Evolutionary conservation across 352 stramenopile genomes (phyloP).

Genomic region (Phytophthora sojae): DNA sequence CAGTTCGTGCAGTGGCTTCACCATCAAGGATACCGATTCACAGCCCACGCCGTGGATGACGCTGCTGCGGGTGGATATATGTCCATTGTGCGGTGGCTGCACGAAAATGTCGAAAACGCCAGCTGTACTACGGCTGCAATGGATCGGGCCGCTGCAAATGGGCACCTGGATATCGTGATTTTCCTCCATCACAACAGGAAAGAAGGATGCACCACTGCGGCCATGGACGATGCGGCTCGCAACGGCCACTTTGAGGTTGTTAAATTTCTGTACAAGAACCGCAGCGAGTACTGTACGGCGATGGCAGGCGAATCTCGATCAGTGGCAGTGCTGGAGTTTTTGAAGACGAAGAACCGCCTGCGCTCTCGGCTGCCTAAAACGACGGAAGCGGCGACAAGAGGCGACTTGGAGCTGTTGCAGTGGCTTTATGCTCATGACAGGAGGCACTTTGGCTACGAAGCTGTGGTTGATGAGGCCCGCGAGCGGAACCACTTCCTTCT

Average conservation of each 20-base stretch:
- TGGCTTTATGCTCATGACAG: constrained; percentile 49
- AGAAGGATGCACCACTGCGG: constrained; percentile 48
- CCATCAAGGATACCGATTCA: constrained; percentile 40
- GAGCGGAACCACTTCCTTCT: constrained; percentile 43
- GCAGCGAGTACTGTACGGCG: constrained; percentile 47
- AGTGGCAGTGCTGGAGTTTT: constrained; percentile 45
- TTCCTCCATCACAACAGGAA: constrained; percentile 49
- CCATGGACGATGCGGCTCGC: constrained; percentile 48
- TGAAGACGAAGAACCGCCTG: constrained; percentile 39
- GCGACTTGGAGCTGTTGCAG: constrained; percentile 47
- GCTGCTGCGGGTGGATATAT: constrained; percentile 36
- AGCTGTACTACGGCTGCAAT: constrained; percentile 36
- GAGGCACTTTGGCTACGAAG: constrained; percentile 40
- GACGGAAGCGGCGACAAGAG: constrained; percentile 33
- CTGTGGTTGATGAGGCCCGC: constrained; percentile 38
- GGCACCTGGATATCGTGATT: constrained; percentile 32
- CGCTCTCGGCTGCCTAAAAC: constrained; percentile 35
- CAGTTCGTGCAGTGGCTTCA: constrained; percentile 45
- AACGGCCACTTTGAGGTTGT: constrained; percentile 45
- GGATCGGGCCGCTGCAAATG: constrained; percentile 43
- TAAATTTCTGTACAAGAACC: constrained; percentile 43
- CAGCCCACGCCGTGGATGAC: constrained; percentile 33
- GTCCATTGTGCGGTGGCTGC: constrained; percentile 37
- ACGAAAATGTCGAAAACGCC: constrained; percentile 28
- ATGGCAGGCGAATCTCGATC: constrained; percentile 36